These are phyloP conservation scores for Sugiyamaella marilandica DNA, from an alignment of 805 yeast species.

Conservation along the genomic window DNA sequence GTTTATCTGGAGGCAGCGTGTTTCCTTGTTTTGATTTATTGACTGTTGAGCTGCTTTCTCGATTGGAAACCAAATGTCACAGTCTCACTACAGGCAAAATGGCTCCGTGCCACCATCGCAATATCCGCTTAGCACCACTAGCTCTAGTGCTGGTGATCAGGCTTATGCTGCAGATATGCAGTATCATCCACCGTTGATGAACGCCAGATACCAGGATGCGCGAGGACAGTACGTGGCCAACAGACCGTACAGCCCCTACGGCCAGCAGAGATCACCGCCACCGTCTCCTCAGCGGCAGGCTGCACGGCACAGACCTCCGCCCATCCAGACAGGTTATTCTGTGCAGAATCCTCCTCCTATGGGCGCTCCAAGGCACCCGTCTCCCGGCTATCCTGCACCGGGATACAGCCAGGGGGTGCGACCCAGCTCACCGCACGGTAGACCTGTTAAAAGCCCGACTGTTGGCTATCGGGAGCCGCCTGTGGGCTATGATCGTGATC, in stretches of 20 bases:
- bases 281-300: conserved; percentile 2
- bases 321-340: neutral
- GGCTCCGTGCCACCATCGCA: too few species aligned
- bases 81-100: too few species aligned
- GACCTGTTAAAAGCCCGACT: neutral
- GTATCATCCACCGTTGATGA: conserved; percentile 13
- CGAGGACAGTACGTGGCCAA: conserved; percentile 8
- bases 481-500: neutral
- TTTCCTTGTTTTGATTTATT: too few species aligned
- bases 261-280: neutral
- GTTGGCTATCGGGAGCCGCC: neutral
- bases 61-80: too few species aligned
- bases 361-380: neutral
- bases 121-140: too few species aligned
- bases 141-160: too few species aligned
- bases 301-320: neutral
- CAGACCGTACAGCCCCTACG: conserved; percentile 5
- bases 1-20: too few species aligned
- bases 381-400: conserved; percentile 1
- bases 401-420: neutral
- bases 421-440: neutral
- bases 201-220: conserved; percentile 9
- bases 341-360: neutral
- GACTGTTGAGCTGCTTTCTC: too few species aligned
- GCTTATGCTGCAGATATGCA: neutral